Base-by-base conservation (phyloP, 495 filamentous ascomycete genomes). In the Evernia prunastri region DNA sequence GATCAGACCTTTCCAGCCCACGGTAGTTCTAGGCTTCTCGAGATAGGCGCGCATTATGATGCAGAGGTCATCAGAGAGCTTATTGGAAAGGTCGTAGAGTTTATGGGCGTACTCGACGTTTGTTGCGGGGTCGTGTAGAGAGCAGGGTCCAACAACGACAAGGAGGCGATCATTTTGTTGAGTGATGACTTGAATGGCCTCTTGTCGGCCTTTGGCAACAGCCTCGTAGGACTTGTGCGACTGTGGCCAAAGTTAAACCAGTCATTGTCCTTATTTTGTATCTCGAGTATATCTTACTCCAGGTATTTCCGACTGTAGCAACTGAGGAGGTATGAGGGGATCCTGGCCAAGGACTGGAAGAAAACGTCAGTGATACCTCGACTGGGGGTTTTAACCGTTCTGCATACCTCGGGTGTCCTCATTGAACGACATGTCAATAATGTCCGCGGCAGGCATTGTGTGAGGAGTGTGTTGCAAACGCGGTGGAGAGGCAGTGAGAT, bases 31-130 rank as follows among this genome's bases (percentile, higher is more conserved):
- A 29, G 95, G 95, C 80, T 99, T 99, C 81, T 99, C 95, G 36
- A 99, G 86, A 82, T 99, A 99, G 58, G 91, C 89, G 57, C 95
- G 89, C 95, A 99, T 99, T 45, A 97, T 87, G 67, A 99, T 96
- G 59, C 96, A 78, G 18, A 99, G 82, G 70, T 97, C 90, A 70
- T 91, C 84, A 67, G 86, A 79, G 82, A 96, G 89, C 78, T 96
- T 96, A 73, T 92, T 83, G 76, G 95, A 94, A 72, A 96, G 78
- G 69, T 83, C 80, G 66, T 93, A 67, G 62, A 99, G 79, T 63
- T 87, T 83, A 68, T 91, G 86, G 79, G 91, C 94, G 84, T 99
- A 99, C 73, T 96, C 91, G 61, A 96, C 80, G 37, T 95, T 95
- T 68, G 92, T 89, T 47, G 84, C 77, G 25, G 95, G 94, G 73